Conservation (phyloP, 257 asterid genomes). For the Plantago ovata region DNA sequence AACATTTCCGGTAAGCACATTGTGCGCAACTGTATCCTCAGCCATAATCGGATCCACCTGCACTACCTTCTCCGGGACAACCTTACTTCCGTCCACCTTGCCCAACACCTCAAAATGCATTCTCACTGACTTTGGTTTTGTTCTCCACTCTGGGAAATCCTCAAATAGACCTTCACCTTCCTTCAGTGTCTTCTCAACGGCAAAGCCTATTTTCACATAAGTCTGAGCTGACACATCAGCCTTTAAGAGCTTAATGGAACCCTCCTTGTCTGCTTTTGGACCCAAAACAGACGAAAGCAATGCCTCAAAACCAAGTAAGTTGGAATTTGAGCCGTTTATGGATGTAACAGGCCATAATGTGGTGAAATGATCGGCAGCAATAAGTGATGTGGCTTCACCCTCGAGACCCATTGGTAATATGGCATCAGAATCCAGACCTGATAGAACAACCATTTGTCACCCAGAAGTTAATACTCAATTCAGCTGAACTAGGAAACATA, state of each 20-base stretch:
- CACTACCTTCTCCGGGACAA: constrained; percentile 76
- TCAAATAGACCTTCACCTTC: constrained; percentile 42
- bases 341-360: constrained; percentile 83
- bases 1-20: constrained; percentile 46
- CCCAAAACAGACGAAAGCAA: constrained; percentile 79
- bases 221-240: constrained; percentile 91
- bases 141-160: constrained; percentile 84
- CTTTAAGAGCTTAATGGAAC: constrained; percentile 77
- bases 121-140: constrained; percentile 54
- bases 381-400: constrained; percentile 69
- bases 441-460: background rate
- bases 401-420: constrained; percentile 51
- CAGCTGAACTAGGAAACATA: too few relatives aligned
- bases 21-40: constrained; percentile 55
- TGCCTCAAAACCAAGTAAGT: constrained; percentile 75
- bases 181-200: constrained; percentile 59
- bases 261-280: constrained; percentile 52
- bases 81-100: constrained; percentile 84
- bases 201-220: constrained; percentile 80
- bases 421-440: constrained; percentile 18
- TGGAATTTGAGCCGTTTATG: constrained; percentile 60
- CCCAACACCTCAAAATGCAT: constrained; percentile 97
- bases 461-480: background rate
- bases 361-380: constrained; percentile 45
- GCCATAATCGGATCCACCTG: constrained; percentile 64